Base-by-base conservation (phyloP, 805 yeast genomes). In the Candida glaebosa region DNA sequence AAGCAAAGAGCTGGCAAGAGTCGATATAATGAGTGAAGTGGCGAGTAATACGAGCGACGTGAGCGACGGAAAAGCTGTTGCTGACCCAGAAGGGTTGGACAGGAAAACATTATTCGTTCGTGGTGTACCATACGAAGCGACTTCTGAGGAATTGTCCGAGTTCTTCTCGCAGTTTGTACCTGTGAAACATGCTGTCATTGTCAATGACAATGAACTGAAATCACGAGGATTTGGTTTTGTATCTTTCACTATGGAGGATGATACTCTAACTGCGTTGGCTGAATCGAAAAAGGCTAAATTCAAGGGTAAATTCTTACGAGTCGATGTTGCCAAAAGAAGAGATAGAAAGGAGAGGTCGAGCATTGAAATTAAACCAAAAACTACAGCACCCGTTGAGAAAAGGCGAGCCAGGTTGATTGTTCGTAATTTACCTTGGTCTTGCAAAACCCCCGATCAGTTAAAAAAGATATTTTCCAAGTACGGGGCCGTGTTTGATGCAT, bases 181-280 rank as follows among this genome's bases (percentile, higher is more conserved):
- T 5, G 95, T 91, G 9, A 89, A 84, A 63, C 99, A 93, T 63
- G 96, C 97, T 2, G 90, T 89, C 34, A 77, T 93, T 32, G 98
- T 93, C 14, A 84, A 73, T 31, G 96, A 90, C 57, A 70, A 71
- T 8, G 79, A 83, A 26, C 78, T 85, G 41, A 74, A 83, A 34
- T 87, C 96, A 2, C 77, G 90, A 60, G 98, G 99, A 2, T 93
- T 90, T 64, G 99, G 99, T 3, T 93, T 93, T 62, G 99, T 89
- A 12, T 83, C 95, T 28, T 93, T 93, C 61, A 79, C 86, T 2
- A 64, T 76, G 37, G 89, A 87, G 48, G 96, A 88, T 37, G 99
- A 93, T 57, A 86, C 96, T 0, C 59, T 75, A 31, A 67, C 75
- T 35, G 97, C 97, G 0, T 68, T 90, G 47, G 78, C 73, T 16